Base-by-base conservation (phyloP, 257 asterid species). In the Eucommia ulmoides region DNA sequence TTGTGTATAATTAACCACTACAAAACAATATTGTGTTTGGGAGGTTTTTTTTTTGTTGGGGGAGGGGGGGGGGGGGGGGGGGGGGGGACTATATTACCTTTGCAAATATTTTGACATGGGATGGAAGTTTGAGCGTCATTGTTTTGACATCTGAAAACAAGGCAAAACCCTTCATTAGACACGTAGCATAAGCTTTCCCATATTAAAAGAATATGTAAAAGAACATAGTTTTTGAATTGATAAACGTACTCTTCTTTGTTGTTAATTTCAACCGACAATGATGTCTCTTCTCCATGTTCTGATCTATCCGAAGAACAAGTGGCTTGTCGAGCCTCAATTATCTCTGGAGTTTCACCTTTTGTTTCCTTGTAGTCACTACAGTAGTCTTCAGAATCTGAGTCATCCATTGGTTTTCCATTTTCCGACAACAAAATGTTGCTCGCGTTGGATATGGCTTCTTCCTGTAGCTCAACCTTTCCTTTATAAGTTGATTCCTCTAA, bases 61-160 rank as follows among this genome's bases (percentile, higher is more conserved):
- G n/a, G n/a, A n/a, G n/a, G n/a, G n/a, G n/a, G n/a, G n/a, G n/a
- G n/a, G n/a, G n/a, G n/a, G n/a, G n/a, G n/a, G n/a, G n/a, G n/a
- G n/a, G n/a, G n/a, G n/a, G n/a, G n/a, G n/a, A n/a, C n/a, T n/a
- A n/a, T n/a, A n/a, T 12, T 29, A 29, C 38, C 38, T 29, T 29
- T 29, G 8, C 38, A 29, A 7, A 7, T 12, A 38, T 38, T 38
- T 38, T 38, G 45, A 3, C n/a, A 5, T 38, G 45, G 6, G n/a
- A 38, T 3, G n/a, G 6, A 19, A 50, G 33, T 23, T 20, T 16
- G 22, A 17, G 1, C 22, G 19, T 38, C 38, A 24, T 19, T n/a
- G n/a, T n/a, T 26, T 25, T 53, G 58, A 53, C 45, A 62, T 60
- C 78, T 67, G 69, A 35, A 57, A 55, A 42, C 51, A 66, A 52